Percentiles rank a stretch among this genome's conserved stretches.
phyloP scores from a whole-genome alignment of 768 basidiomycete genomes.

The Rhizopogon vesiculosus region DNA sequence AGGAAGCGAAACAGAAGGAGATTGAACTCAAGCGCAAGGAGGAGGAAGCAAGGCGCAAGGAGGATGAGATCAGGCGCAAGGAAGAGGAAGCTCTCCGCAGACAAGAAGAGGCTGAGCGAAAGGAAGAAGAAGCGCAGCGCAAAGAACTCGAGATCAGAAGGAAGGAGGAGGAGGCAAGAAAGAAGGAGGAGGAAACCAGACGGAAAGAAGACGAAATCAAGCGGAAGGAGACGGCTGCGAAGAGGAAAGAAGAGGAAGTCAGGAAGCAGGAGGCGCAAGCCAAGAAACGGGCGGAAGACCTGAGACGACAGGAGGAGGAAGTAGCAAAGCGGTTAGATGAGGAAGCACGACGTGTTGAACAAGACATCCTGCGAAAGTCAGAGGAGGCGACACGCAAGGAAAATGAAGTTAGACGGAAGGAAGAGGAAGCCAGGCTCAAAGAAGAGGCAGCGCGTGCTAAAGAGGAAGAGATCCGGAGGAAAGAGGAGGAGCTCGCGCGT shows the following conservation, averaged over 20 bases:
- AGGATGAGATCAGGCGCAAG: conserved; percentile 13
- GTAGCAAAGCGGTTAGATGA: conserved; percentile 13
- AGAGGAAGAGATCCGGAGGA: conserved; percentile 19
- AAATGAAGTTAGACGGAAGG: conserved; percentile 21
- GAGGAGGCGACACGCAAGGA: conserved; percentile 18
- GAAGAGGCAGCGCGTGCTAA: conserved; percentile 20
- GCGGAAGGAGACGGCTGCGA: conserved; percentile 23
- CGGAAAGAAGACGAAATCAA: conserved; percentile 18
- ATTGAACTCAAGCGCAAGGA: conserved; percentile 18
- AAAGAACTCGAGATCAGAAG: conserved; percentile 17
- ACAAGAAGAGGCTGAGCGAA: conserved; percentile 21
- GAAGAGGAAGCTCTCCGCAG: conserved; percentile 23
- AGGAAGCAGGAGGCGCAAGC: conserved; percentile 13
- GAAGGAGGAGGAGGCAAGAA: conserved; percentile 15
- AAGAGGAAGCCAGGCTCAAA: conserved; percentile 20
- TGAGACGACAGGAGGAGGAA: conserved; percentile 17
- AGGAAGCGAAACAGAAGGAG: conserved; percentile 15
- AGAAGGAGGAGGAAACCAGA: conserved; percentile 18
- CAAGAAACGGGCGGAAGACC: conserved; percentile 13
- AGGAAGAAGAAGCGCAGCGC: conserved; percentile 14
- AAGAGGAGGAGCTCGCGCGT: conserved; percentile 24
- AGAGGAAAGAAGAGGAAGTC: conserved; percentile 22
- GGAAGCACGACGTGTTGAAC: conserved; percentile 16
- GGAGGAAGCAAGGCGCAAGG: conserved; percentile 26
- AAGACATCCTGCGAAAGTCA: conserved; percentile 13